Evolutionary conservation across 2,329 filamentous ascomycete genomes (phyloP).

Genomic region (Catunica adiposa): DNA sequence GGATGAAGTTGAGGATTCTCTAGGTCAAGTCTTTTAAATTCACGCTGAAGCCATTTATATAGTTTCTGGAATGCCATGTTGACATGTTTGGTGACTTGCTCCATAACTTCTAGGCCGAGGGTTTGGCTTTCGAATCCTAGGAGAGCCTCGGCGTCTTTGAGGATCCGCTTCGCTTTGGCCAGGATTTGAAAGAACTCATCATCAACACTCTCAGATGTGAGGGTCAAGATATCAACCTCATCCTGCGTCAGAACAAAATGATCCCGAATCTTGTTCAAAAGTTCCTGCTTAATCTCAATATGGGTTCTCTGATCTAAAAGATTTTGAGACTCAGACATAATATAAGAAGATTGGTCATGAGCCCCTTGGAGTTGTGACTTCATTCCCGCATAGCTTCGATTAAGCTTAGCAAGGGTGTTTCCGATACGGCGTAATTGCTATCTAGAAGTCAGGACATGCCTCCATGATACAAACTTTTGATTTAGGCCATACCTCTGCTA

Average conservation of each 20-base stretch:
- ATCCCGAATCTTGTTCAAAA: slow-evolving; percentile 59
- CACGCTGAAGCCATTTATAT: slow-evolving; percentile 85
- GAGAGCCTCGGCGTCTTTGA: slow-evolving; percentile 73
- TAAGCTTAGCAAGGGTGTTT: slow-evolving; percentile 58
- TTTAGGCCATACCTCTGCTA: slow-evolving; percentile 53
- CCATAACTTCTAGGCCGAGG: slow-evolving; percentile 77
- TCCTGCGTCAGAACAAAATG: slow-evolving; percentile 78
- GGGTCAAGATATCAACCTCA: slow-evolving; percentile 59
- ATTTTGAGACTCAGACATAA: slow-evolving; percentile 59
- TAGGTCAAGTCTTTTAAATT: slow-evolving; percentile 81
- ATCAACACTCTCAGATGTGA: slow-evolving; percentile 65
- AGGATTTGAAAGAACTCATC: slow-evolving; percentile 70
- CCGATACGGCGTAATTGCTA: slow-evolving; percentile 82
- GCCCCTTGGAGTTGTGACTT: slow-evolving; percentile 60
- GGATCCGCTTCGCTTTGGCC: slow-evolving; percentile 67
- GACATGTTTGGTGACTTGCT: slow-evolving; percentile 71
- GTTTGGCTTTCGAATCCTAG: slow-evolving; percentile 82
- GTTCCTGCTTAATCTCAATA: slow-evolving; percentile 61
- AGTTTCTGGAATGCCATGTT: slow-evolving; percentile 89
- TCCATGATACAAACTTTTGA: background rate
- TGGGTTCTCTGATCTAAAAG: slow-evolving; percentile 58
- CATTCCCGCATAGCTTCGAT: slow-evolving; percentile 66
- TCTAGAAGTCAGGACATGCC: slow-evolving; percentile 5
- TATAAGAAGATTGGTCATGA: slow-evolving; percentile 54
- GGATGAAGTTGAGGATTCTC: slow-evolving; percentile 87